A percentile compares a stretch with the other conserved stretches of the same genome.
These are phyloP conservation scores for Paramecium caudatum DNA, from an alignment of 73 alveolate species.

Conservation along the genomic window DNA sequence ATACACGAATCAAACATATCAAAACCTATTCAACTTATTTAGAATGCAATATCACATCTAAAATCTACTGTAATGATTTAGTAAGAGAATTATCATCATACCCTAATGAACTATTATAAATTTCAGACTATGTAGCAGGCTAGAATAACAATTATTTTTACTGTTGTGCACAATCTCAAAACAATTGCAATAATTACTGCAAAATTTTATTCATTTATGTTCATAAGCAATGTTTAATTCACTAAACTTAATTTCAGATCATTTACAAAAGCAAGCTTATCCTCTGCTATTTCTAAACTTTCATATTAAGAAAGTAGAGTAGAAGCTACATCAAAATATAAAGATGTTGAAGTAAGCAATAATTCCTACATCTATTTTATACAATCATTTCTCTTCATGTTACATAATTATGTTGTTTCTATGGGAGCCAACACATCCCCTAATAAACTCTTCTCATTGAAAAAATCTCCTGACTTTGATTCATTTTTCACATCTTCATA, in stretches of 20 bases:
- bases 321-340: slow-evolving; percentile 66
- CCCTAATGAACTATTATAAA: slow-evolving; percentile 50
- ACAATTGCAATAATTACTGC: slow-evolving; percentile 45
- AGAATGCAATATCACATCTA: slow-evolving; percentile 48
- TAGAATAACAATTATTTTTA: slow-evolving; percentile 19
- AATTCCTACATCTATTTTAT: slow-evolving; percentile 45
- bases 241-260: slow-evolving; percentile 54
- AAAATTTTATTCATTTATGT: slow-evolving; percentile 49
- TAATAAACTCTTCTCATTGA: slow-evolving; percentile 7
- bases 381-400: slow-evolving; percentile 53
- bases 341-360: slow-evolving; percentile 56
- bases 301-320: slow-evolving; percentile 43
- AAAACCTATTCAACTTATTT: slow-evolving; percentile 26
- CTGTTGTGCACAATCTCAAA: slow-evolving; percentile 48
- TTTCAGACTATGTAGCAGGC: slow-evolving; percentile 64
- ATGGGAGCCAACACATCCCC: slow-evolving; percentile 56
- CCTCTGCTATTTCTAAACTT: slow-evolving; percentile 46
- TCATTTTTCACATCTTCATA: slow-evolving; percentile 25
- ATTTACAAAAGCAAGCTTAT: slow-evolving; percentile 26
- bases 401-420: slow-evolving; percentile 29
- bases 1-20: slow-evolving; percentile 31
- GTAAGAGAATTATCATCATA: slow-evolving; percentile 58
- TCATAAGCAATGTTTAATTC: slow-evolving; percentile 49
- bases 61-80: neutral
- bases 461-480: neutral